These are phyloP conservation scores for Cystofilobasidium ferigula DNA, from an alignment of 768 basidiomycete species.

Conservation along the genomic window DNA sequence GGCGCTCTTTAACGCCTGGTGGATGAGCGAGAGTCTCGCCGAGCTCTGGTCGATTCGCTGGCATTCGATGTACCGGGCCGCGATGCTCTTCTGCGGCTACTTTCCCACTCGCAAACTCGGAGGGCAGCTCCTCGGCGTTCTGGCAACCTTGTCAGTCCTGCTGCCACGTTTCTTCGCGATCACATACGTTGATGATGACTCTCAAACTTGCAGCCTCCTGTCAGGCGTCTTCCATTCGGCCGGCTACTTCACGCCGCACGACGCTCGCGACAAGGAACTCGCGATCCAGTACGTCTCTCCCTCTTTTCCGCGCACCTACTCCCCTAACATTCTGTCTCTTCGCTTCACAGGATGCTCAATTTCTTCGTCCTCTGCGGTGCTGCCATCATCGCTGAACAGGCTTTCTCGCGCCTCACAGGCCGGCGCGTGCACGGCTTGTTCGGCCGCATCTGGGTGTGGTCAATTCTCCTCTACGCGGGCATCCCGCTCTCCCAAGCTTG, in stretches of 20 bases:
- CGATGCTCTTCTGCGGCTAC: not conserved
- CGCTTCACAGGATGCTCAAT: not conserved
- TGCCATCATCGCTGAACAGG: not conserved
- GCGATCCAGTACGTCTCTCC: not conserved
- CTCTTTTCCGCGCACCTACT: not conserved
- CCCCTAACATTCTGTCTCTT: too few relatives aligned
- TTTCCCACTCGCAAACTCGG: not conserved
- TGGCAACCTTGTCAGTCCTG: not conserved
- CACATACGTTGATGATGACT: too few relatives aligned
- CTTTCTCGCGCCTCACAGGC: not conserved
- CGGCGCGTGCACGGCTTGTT: not conserved
- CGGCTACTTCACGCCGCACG: not conserved
- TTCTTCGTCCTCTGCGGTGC: not conserved
- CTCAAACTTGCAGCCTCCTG: not conserved
- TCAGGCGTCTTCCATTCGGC: not conserved
- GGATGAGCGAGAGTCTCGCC: not conserved
- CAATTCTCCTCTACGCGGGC: not conserved
- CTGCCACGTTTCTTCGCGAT: not conserved
- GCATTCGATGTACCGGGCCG: slow-evolving; percentile 4
- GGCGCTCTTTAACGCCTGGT: not conserved
- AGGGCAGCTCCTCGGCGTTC: not conserved
- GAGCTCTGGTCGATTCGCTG: slow-evolving; percentile 9
- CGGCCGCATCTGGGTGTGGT: not conserved
- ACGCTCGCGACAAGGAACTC: not conserved
- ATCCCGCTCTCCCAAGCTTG: not conserved